Conservation (phyloP, 2,329 filamentous ascomycete species). For the Alternaria viburni region DNA sequence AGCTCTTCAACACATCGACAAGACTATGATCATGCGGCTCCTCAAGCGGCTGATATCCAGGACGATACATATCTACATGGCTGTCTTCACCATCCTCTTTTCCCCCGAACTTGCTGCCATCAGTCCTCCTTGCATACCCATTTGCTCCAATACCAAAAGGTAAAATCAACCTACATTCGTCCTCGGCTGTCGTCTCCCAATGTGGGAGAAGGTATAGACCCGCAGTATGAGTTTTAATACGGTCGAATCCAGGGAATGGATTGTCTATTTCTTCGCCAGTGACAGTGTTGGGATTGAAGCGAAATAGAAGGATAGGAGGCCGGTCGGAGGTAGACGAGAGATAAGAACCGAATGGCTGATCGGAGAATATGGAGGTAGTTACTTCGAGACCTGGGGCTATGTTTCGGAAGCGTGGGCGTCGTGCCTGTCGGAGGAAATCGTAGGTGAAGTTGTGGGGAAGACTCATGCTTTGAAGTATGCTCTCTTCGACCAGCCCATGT, state of each 20-base stretch:
- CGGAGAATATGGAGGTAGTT: slow-evolving; percentile 1
- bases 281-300: neutral
- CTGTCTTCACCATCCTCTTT: neutral
- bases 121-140: slow-evolving; percentile 21
- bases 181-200: slow-evolving; percentile 7
- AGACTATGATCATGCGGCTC: slow-evolving; percentile 13
- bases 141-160: slow-evolving; percentile 23
- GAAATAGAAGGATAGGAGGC: slow-evolving; percentile 12
- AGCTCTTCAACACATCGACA: slow-evolving; percentile 18
- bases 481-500: slow-evolving; percentile 4
- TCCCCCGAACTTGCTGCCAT: slow-evolving; percentile 18
- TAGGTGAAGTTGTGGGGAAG: slow-evolving; percentile 13
- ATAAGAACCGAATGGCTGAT: slow-evolving; percentile 11
- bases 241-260: neutral
- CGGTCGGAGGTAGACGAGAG: neutral
- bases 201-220: slow-evolving; percentile 20
- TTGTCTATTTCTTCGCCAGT: neutral
- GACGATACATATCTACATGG: slow-evolving; percentile 17
- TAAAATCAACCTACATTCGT: slow-evolving; percentile 19
- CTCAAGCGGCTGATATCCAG: slow-evolving; percentile 15
- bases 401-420: slow-evolving; percentile 18
- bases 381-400: slow-evolving; percentile 23
- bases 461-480: neutral
- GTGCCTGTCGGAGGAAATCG: slow-evolving; percentile 12
- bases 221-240: slow-evolving; percentile 10